These are phyloP conservation scores for Penicillium argentinense DNA, from an alignment of 495 filamentous ascomycete genomes.

Conservation along the genomic window DNA sequence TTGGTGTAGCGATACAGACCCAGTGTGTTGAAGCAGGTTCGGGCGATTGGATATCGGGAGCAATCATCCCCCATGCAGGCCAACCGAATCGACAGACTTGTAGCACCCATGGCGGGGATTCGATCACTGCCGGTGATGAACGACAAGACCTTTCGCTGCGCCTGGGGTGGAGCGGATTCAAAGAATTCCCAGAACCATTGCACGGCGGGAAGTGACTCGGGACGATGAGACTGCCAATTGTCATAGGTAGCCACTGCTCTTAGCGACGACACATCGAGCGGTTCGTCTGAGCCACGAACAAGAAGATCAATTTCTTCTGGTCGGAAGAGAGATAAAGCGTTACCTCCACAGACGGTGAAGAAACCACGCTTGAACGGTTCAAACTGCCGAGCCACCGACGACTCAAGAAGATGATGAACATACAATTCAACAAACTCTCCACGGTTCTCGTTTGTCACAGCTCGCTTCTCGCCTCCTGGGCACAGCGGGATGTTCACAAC, in stretches of 20 bases:
- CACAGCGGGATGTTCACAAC: constrained; percentile 66
- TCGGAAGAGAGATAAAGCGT: constrained; percentile 86
- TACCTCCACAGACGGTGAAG: constrained; percentile 89
- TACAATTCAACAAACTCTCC: constrained; percentile 89
- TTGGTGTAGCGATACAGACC: constrained; percentile 71
- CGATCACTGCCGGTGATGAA: constrained; percentile 95
- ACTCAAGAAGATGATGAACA: constrained; percentile 78
- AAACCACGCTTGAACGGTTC: constrained; percentile 96
- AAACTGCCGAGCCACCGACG: constrained; percentile 76
- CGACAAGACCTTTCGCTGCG: constrained; percentile 75
- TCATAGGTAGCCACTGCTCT: constrained; percentile 81
- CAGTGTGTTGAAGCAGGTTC: constrained; percentile 90
- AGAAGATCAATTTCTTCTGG: constrained; percentile 93
- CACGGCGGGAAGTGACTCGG: constrained; percentile 64
- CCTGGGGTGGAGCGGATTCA: constrained; percentile 57
- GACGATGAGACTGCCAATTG: constrained; percentile 58
- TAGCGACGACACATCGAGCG: constrained; percentile 74
- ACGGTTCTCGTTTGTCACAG: constrained; percentile 83
- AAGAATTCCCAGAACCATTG: constrained; percentile 92
- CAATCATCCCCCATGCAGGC: constrained; percentile 73
- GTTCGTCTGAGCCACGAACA: constrained; percentile 83
- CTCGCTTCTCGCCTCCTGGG: constrained; percentile 66
- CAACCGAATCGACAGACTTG: constrained; percentile 73
- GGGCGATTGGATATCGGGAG: constrained; percentile 76
- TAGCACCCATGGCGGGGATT: constrained; percentile 88